These are phyloP conservation scores for Tetraselmis striata DNA, from an alignment of 139 green algal species.

Conservation along the genomic window DNA sequence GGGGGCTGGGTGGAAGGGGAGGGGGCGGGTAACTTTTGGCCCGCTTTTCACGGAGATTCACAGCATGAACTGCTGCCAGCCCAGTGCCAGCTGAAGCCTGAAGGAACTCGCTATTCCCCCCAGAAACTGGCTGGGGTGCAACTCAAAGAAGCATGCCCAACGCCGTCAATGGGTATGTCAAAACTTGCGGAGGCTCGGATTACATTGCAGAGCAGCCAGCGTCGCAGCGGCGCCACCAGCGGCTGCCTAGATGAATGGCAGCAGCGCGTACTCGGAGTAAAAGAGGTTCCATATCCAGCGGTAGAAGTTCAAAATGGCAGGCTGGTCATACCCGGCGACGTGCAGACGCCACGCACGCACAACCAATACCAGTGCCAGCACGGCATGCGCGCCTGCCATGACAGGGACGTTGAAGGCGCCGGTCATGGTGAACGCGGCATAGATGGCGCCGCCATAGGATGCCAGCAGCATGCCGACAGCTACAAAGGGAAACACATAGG, in stretches of 20 bases:
- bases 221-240: too few species aligned
- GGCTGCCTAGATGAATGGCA: constrained; percentile 71
- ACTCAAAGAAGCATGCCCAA: too few species aligned
- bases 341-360: constrained; percentile 50
- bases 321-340: constrained; percentile 46
- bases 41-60: too few species aligned
- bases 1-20: too few species aligned
- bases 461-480: constrained; percentile 63
- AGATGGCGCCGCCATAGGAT: constrained; percentile 84
- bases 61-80: too few species aligned
- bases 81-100: too few species aligned
- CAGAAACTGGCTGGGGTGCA: too few species aligned
- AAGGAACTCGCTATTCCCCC: too few species aligned
- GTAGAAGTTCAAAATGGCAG: constrained; percentile 74
- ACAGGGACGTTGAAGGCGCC: constrained; percentile 63
- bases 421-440: constrained; percentile 48
- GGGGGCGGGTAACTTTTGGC: too few species aligned
- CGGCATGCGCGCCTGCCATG: constrained; percentile 75
- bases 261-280: constrained; percentile 87
- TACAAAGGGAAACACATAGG: background rate
- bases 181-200: too few species aligned
- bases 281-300: constrained; percentile 94
- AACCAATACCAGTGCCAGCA: constrained; percentile 53
- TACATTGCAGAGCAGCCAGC: too few species aligned
- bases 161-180: too few species aligned